Conservation (phyloP, 805 yeast genomes). For the Millerozyma miso region DNA sequence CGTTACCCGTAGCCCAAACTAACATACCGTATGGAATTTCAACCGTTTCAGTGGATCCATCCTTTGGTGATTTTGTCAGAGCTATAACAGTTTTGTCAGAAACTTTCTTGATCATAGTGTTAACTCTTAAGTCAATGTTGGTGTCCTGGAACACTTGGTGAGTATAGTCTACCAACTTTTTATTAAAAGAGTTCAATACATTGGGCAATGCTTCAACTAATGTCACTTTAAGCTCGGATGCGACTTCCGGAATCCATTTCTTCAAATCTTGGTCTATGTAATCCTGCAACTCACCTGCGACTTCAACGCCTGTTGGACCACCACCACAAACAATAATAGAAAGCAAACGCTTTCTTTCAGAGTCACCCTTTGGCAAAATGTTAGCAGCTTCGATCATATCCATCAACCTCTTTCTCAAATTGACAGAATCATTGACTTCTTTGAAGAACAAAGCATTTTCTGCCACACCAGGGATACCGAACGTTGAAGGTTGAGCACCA, state of each 20-base stretch:
- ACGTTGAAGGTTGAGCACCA: conserved; percentile 93
- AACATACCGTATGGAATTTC: conserved; percentile 86
- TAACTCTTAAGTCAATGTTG: conserved; percentile 70
- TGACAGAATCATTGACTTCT: conserved; percentile 84
- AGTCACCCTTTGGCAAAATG: conserved; percentile 66
- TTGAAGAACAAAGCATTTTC: conserved; percentile 86
- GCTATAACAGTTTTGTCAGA: conserved; percentile 68
- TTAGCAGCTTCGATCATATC: conserved; percentile 87
- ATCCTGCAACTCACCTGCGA: conserved; percentile 94
- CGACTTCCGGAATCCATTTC: conserved; percentile 85
- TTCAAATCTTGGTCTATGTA: conserved; percentile 86
- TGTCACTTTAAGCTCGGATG: conserved; percentile 76
- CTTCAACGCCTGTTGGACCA: conserved; percentile 98
- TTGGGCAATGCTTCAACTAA: conserved; percentile 89
- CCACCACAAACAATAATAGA: conserved; percentile 95
- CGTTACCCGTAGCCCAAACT: conserved; percentile 98
- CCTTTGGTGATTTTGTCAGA: conserved; percentile 53
- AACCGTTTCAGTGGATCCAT: conserved; percentile 57
- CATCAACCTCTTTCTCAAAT: conserved; percentile 78
- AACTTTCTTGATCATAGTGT: conserved; percentile 86
- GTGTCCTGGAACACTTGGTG: conserved; percentile 64
- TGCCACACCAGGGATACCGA: conserved; percentile 90
- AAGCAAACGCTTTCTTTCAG: conserved; percentile 79
- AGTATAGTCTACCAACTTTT: conserved; percentile 70
- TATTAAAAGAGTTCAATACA: conserved; percentile 73